Percentiles rank a stretch among this genome's conserved stretches.
Evolutionary conservation across 441 rosid species (phyloP).

Genomic region (Populus tomentosa): DNA sequence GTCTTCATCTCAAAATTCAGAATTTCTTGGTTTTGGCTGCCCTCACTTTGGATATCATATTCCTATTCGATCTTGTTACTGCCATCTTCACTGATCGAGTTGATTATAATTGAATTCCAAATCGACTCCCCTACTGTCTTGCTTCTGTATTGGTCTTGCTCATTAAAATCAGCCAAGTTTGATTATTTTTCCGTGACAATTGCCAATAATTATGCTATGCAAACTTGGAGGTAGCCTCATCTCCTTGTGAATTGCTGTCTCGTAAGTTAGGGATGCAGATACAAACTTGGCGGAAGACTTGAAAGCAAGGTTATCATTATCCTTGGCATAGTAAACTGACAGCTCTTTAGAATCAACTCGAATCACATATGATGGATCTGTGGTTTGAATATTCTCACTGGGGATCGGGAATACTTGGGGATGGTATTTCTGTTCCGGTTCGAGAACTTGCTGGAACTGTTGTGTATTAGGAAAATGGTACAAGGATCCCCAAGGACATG

Average conservation of each 20-base stretch:
- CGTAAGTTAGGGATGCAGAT: too few species aligned
- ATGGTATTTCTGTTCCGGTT: too few species aligned
- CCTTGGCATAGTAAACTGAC: not conserved
- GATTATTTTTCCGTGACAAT: not conserved
- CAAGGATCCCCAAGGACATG: too few species aligned
- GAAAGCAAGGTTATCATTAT: not conserved
- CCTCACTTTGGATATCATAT: not conserved
- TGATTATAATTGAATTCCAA: not conserved
- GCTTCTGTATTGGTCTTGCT: not conserved
- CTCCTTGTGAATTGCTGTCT: not conserved
- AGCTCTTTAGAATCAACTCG: too few species aligned
- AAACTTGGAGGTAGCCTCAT: not conserved
- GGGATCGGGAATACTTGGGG: too few species aligned
- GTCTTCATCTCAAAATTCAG: not conserved
- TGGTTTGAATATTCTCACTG: too few species aligned
- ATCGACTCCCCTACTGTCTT: not conserved
- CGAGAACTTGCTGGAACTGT: too few species aligned
- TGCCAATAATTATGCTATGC: not conserved
- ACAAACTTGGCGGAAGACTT: not conserved
- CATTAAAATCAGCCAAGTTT: not conserved
- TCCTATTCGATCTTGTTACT: not conserved
- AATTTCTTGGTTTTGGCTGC: not conserved
- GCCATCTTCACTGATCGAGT: not conserved
- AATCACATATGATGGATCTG: too few species aligned
- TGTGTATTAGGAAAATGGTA: too few species aligned